Conservation (phyloP, 2,329 filamentous ascomycete species). For the Simplicillium aogashimaense region DNA sequence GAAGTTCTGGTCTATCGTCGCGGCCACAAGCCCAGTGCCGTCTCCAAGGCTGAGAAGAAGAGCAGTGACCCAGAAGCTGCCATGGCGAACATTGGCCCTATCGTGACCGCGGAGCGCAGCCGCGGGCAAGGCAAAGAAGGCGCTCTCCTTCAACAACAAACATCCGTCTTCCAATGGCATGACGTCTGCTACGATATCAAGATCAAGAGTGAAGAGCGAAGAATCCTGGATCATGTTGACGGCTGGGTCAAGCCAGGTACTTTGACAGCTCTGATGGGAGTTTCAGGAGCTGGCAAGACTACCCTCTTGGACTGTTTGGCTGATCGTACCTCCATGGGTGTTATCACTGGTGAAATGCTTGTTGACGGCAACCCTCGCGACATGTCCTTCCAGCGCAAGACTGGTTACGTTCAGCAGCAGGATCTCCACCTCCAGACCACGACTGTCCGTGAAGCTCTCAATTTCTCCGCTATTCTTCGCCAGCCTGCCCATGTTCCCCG, state of each 20-base stretch:
- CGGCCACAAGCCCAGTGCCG: slow-evolving; percentile 51
- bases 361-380: slow-evolving; percentile 59
- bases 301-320: slow-evolving; percentile 82
- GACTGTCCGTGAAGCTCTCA: slow-evolving; percentile 80
- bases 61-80: slow-evolving; percentile 51
- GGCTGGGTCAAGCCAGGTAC: slow-evolving; percentile 93
- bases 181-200: slow-evolving; percentile 69
- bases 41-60: slow-evolving; percentile 47
- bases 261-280: slow-evolving; percentile 82
- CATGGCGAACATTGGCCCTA: slow-evolving; percentile 36
- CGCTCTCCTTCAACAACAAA: slow-evolving; percentile 43
- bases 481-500: slow-evolving; percentile 66
- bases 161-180: slow-evolving; percentile 77
- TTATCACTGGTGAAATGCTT: slow-evolving; percentile 76
- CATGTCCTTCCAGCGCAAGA: slow-evolving; percentile 80
- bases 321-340: slow-evolving; percentile 78
- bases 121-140: slow-evolving; percentile 24
- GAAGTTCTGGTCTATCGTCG: slow-evolving; percentile 68
- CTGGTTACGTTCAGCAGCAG: slow-evolving; percentile 86
- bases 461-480: slow-evolving; percentile 76
- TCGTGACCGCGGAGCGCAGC: slow-evolving; percentile 33
- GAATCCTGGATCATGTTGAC: slow-evolving; percentile 76
- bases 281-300: slow-evolving; percentile 88
- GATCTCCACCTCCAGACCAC: slow-evolving; percentile 79
- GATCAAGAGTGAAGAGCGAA: slow-evolving; percentile 66